Conservation (phyloP, 306 rosid genomes). For the Medicago lupulina region DNA sequence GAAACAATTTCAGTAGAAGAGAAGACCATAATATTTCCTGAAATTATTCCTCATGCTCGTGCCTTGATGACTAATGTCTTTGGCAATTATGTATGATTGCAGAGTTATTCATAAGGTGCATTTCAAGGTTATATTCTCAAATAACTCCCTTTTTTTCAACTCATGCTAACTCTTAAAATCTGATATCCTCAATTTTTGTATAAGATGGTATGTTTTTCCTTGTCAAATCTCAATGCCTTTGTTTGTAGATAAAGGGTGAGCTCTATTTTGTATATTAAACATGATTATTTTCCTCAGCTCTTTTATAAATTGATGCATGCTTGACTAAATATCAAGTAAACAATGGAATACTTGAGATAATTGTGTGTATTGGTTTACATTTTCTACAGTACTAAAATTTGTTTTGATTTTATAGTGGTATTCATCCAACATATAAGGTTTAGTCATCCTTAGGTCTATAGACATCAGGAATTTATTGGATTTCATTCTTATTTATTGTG, state of each 20-base stretch:
- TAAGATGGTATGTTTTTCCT: slow-evolving; percentile 16
- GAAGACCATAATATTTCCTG: slow-evolving; percentile 80
- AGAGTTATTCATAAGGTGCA: slow-evolving; percentile 97
- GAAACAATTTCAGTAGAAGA: slow-evolving; percentile 84
- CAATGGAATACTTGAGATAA: slow-evolving; percentile 26
- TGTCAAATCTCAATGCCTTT: slow-evolving; percentile 12
- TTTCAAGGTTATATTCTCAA: slow-evolving; percentile 27
- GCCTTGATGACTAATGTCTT: slow-evolving; percentile 94
- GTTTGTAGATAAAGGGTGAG: slow-evolving; percentile 21
- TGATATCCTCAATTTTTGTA: slow-evolving; percentile 34
- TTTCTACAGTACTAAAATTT: slow-evolving; percentile 35
- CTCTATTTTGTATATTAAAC: not conserved
- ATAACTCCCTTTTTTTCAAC: slow-evolving; percentile 32
- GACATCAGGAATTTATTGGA: slow-evolving; percentile 20
- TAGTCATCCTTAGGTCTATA: slow-evolving; percentile 23
- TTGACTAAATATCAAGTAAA: slow-evolving; percentile 26
- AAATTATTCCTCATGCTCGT: slow-evolving; percentile 87
- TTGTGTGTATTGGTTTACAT: slow-evolving; percentile 28
- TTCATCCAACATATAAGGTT: slow-evolving; percentile 20
- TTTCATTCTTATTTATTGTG: slow-evolving; percentile 2
- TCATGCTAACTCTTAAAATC: slow-evolving; percentile 16
- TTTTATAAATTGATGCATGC: slow-evolving; percentile 31
- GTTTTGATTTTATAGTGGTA: slow-evolving; percentile 24
- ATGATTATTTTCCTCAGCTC: slow-evolving; percentile 13
- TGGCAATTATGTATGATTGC: slow-evolving; percentile 97